phyloP scores from a whole-genome alignment of 106 monocot genomes.

The Dendrobium catenatum region DNA sequence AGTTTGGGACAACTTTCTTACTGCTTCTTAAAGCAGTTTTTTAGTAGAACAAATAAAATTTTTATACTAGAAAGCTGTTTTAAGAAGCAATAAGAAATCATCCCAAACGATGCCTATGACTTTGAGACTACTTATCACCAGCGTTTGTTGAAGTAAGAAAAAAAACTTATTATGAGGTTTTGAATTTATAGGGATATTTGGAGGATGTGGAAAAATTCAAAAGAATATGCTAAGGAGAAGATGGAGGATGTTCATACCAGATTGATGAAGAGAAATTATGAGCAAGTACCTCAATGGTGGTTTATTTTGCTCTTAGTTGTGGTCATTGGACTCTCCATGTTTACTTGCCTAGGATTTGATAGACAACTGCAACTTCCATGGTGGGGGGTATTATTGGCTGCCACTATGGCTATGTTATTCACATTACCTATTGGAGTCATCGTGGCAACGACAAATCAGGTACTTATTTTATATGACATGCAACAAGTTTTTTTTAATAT shows the following conservation, averaged over 20 bases:
- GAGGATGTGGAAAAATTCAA: background rate
- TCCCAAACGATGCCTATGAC: background rate
- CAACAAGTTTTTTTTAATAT: too few species aligned
- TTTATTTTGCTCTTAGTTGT: slow-evolving; percentile 40
- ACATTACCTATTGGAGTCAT: slow-evolving; percentile 83
- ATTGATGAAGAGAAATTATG: slow-evolving; percentile 5
- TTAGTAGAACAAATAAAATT: too few species aligned
- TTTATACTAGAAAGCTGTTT: too few species aligned
- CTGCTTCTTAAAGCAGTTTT: too few species aligned
- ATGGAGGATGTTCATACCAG: background rate
- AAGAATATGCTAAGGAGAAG: background rate
- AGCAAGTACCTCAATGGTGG: slow-evolving; percentile 75
- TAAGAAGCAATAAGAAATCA: too few species aligned
- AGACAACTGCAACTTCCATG: slow-evolving; percentile 68
- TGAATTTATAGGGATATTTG: slow-evolving; percentile 3
- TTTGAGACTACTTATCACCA: background rate
- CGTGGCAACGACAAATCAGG: slow-evolving; percentile 72
- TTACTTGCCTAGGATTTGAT: slow-evolving; percentile 40
- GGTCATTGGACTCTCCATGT: slow-evolving; percentile 31
- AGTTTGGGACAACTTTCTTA: too few species aligned
- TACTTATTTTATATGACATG: background rate
- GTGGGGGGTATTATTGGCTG: slow-evolving; percentile 77
- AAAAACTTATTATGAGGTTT: background rate
- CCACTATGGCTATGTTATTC: slow-evolving; percentile 46
- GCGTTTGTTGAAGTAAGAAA: background rate